Percentiles rank a stretch among this genome's conserved stretches.
Conservation (phyloP, 2,329 filamentous ascomycete genomes). For the Cordyceps sp. region DNA sequence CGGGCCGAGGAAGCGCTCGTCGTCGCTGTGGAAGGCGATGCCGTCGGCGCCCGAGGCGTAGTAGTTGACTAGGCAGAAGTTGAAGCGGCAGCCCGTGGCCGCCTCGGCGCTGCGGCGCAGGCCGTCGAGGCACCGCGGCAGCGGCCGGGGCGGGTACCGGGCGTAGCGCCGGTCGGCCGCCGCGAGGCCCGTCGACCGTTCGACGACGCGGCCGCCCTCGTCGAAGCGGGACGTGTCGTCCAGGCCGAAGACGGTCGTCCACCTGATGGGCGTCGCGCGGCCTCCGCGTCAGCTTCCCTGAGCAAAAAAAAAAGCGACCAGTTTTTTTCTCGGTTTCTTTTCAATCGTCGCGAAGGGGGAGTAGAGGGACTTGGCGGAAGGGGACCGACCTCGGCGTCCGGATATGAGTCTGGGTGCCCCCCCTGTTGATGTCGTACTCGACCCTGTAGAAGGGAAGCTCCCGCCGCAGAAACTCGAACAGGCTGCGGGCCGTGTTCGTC, state of each 20-base stretch:
- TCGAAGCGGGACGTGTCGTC: slow-evolving; percentile 48
- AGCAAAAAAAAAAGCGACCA: neutral
- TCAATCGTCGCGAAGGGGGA: too few relatives aligned
- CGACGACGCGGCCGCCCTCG: slow-evolving; percentile 22
- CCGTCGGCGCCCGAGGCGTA: slow-evolving; percentile 63
- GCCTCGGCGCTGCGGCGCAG: slow-evolving; percentile 47
- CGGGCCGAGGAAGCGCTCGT: slow-evolving; percentile 57
- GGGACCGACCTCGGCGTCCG: slow-evolving; percentile 26
- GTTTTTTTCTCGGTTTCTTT: too few relatives aligned
- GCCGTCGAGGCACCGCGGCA: slow-evolving; percentile 51
- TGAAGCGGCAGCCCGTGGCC: slow-evolving; percentile 50
- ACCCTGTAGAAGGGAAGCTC: slow-evolving; percentile 64
- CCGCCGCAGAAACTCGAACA: slow-evolving; percentile 57
- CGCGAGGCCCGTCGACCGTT: slow-evolving; percentile 22
- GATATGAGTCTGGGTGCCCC: slow-evolving; percentile 44
- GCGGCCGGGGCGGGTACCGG: slow-evolving; percentile 45
- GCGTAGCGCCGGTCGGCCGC: slow-evolving; percentile 35
- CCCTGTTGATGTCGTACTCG: slow-evolving; percentile 54
- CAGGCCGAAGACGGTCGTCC: slow-evolving; percentile 39
- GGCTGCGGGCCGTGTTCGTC: slow-evolving; percentile 30
- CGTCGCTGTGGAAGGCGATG: slow-evolving; percentile 67
- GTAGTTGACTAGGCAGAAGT: slow-evolving; percentile 72
- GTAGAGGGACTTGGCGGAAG: too few relatives aligned
- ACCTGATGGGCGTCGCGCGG: slow-evolving; percentile 9
- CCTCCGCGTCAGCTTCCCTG: neutral